Evolutionary conservation across 2,329 filamentous ascomycete genomes (phyloP), one percentile per base, ranked within the genome.

Genomic region (Stagonosporopsis vannaccii): DNA sequence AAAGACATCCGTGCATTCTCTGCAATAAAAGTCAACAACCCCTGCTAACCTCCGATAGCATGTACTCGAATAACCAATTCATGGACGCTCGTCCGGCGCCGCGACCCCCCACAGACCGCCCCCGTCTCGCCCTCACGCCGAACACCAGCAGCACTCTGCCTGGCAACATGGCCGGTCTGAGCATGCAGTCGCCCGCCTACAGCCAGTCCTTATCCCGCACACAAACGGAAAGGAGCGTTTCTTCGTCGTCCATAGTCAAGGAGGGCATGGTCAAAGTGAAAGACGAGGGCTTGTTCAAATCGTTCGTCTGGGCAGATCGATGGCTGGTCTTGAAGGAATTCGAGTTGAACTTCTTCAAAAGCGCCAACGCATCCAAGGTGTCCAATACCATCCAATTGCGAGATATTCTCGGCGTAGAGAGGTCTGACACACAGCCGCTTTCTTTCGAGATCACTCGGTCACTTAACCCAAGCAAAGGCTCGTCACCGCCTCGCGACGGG

Each of bases 31-130:
- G 7, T 17, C 32, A 19, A 13, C 11, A 39, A 2, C 30, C 42
- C 30, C 36, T 19, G n/a, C 43, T 56, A 13, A 51, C 20, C 32
- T n/a, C 13, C 8, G 39, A 8, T n/a, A 86, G 84, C 64, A 82
- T 86, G 69, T 89, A 88, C 77, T 80, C 84, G 39, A 78, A 83
- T 58, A 83, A 85, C 61, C 85, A 87, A 69, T 98, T 98, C 81
- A 96, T 98, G 90, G 98, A 98, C 78, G 92, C 95, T 60, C 92
- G 95, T 63, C 94, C 95, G 68, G 94, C 95, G 66, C 95, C 95
- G 64, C 89, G 90, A 70, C 94, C 95, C 59, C 95, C 94, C 19
- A 88, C 85, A 58, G 91, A 95, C 72, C 87, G 91, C 69, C 91
- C 92, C 59, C 89, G 91, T 72, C 86, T 97, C 65, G 88, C 88